Conservation (phyloP, 805 yeast species). For the Candida yuanshanica region DNA sequence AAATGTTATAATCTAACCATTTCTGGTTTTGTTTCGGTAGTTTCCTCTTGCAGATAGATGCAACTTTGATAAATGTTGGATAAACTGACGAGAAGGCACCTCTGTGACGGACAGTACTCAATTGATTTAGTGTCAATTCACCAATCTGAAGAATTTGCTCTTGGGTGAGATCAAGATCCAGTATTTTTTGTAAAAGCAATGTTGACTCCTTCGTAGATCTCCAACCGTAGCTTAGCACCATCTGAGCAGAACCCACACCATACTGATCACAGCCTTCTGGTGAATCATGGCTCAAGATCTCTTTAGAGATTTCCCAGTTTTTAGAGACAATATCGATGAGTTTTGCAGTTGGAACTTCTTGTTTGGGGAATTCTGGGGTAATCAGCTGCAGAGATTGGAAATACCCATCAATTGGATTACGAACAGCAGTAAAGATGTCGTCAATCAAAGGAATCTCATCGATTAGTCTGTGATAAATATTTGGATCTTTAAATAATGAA, state of each 20-base stretch:
- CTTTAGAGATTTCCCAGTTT: conserved; percentile 31
- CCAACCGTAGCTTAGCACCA: conserved; percentile 69
- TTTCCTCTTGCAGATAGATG: conserved; percentile 45
- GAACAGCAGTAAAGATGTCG: conserved; percentile 38
- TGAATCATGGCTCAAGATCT: conserved; percentile 58
- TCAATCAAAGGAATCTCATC: conserved; percentile 29
- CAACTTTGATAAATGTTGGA: conserved; percentile 69
- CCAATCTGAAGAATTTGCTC: conserved; percentile 35
- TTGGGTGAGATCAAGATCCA: conserved; percentile 26
- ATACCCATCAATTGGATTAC: conserved; percentile 62
- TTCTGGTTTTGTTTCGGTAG: conserved; percentile 35
- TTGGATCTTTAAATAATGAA: conserved; percentile 30
- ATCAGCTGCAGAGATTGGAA: conserved; percentile 53
- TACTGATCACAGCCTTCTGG: conserved; percentile 58
- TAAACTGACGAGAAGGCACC: conserved; percentile 90
- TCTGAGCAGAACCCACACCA: conserved; percentile 37
- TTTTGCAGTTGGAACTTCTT: conserved; percentile 4
- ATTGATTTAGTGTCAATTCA: conserved; percentile 53
- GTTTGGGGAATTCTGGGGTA: conserved; percentile 21
- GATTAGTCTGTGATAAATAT: conserved; percentile 30
- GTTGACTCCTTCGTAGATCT: conserved; percentile 77
- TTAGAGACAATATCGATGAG: conserved; percentile 17
- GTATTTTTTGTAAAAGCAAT: conserved; percentile 40
- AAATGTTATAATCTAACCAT: conserved; percentile 60
- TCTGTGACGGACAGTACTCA: conserved; percentile 73